Evolutionary conservation across 2,329 filamentous ascomycete species (phyloP), one percentile per base, ranked within the genome.

Genomic region (Akanthomyces muscarius): DNA sequence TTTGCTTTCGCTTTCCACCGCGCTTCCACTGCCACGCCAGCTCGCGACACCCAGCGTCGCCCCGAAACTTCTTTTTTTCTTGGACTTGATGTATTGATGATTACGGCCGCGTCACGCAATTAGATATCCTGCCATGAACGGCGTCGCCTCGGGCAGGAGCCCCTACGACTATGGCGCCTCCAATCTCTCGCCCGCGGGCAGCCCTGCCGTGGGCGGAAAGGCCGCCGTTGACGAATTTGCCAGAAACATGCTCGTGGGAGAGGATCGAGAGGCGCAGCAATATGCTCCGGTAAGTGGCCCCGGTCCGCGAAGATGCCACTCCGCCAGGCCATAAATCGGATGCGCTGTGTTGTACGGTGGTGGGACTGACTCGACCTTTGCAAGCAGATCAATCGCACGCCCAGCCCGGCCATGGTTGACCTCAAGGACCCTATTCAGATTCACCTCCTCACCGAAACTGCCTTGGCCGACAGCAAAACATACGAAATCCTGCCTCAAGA

Each of bases 361-460:
- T n/a, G 16, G 42, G 30, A 28, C 44, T 59, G 14, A 59, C 56
- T 23, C 21, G 21, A 41, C 30, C 30, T 25, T 28, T 4, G 36
- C 56, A 16, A 61, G 30, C 66, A 86, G 85, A 74, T 80, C 72
- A 86, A 83, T 68, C 80, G 80, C 58, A 78, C 80, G 13, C 83
- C 84, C 66, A 87, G 81, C 69, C 85, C 84, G 23, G 76, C 76
- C 4, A 78, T 83, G 13, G 81, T 88, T 67, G 84, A 89, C 69
- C 78, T 88, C 60, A 85, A 86, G 66, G 90, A 91, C 74, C 85
- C 82, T 64, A 90, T 99, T 51, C 89, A 92, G 69, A 88, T 97
- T 73, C 96, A 98, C 74, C 80, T 99, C 53, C 84, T 99, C 64
- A 93, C 95, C 65, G 94, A 98, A 78, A 98, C 92, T 23, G 95